These are phyloP conservation scores for Vigna angularis DNA, from an alignment of 306 rosid species.

Conservation along the genomic window DNA sequence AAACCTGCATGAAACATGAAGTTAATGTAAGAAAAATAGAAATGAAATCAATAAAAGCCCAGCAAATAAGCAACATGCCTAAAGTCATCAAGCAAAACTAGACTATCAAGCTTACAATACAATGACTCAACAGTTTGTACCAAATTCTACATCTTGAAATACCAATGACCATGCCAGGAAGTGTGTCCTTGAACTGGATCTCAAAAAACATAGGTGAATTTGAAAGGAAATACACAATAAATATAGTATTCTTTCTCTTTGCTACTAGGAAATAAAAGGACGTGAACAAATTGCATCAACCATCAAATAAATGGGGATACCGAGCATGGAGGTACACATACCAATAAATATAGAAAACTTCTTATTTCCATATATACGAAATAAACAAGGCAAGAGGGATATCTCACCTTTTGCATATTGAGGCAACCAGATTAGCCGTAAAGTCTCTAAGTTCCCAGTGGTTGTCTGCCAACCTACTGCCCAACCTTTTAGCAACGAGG, in stretches of 20 bases:
- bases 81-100: constrained; percentile 17
- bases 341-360: constrained; percentile 16
- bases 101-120: constrained; percentile 23
- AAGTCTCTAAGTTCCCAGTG: constrained; percentile 94
- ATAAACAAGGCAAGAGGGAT: constrained; percentile 34
- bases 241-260: constrained; percentile 6
- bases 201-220: constrained; percentile 27
- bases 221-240: constrained; percentile 2
- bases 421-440: constrained; percentile 79
- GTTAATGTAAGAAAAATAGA: neutral
- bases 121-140: constrained; percentile 11
- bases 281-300: constrained; percentile 12
- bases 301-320: constrained; percentile 18
- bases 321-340: neutral
- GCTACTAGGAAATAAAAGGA: constrained; percentile 17
- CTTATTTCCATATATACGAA: constrained; percentile 24
- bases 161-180: constrained; percentile 4
- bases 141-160: constrained; percentile 21
- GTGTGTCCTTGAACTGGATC: constrained; percentile 14
- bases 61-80: constrained; percentile 17
- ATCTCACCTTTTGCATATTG: constrained; percentile 84
- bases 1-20: constrained; percentile 61
- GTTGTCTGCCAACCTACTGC: constrained; percentile 75
- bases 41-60: constrained; percentile 17
- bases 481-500: constrained; percentile 87